Evolutionary conservation across 257 asterid species (phyloP), one percentile per base, ranked within the genome.

Genomic region (Fraxinus anomala): DNA sequence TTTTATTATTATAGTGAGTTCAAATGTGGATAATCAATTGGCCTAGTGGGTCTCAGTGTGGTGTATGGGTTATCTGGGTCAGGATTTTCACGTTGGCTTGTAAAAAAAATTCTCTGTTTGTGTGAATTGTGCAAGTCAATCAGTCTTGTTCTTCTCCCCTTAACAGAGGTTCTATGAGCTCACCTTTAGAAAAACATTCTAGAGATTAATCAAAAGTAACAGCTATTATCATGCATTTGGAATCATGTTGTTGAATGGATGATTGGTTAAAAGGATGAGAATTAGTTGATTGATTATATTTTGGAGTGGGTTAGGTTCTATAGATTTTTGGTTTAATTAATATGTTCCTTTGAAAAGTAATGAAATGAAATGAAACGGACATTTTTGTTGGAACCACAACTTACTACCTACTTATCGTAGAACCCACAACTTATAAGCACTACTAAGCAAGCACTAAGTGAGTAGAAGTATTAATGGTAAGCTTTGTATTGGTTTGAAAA

Each of bases 381-480:
- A 63, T 11, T 40, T 40, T 40, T 0, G 47, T 40, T 40, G 13
- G 47, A 10, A 40, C 49, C 49, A 40, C 49, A 11, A 40, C 49
- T 40, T 40, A 36, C 9, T 39, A 39, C 47, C 1, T 9, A 39
- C 47, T 39, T 9, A 39, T 9, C 16, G 13, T 40, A 11, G 49
- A 40, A 11, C 3, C 49, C 49, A 40, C 16, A 40, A 11, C 49
- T 40, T 11, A 40, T 10, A 47, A 47, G 5, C 56, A 14, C 56
- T 47, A 47, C 56, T 16, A 47, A 47, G n/a, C n/a, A 14, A 3
- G n/a, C n/a, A 16, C 54, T 47, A 70, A 75, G 59, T 74, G 42
- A 69, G 28, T 39, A 31, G 13, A 68, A 75, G 49, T 72, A 24
- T 76, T 72, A 37, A 44, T 28, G 19, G 23, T 39, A 74, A 26